phyloP scores from a whole-genome alignment of 495 filamentous ascomycete genomes.

The Penicillium antarcticum region DNA sequence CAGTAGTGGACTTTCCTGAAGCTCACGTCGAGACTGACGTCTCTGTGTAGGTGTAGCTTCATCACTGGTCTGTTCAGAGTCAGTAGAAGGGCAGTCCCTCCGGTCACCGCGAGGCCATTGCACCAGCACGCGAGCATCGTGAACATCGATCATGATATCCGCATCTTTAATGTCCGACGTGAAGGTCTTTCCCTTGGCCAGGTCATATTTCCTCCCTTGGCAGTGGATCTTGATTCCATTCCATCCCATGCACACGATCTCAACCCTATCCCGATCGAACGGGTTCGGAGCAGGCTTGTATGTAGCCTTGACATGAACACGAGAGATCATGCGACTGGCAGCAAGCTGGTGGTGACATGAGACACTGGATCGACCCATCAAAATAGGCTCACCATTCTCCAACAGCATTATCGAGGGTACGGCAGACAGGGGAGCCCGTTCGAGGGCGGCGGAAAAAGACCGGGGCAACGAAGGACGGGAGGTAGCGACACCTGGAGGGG shows the following conservation, averaged over 20 bases:
- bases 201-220: conserved; percentile 79
- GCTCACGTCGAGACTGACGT: conserved; percentile 22
- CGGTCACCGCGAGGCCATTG: conserved; percentile 72
- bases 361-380: conserved; percentile 89
- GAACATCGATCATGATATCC: conserved; percentile 94
- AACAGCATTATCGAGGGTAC: conserved; percentile 77
- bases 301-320: conserved; percentile 84
- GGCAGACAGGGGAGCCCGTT: conserved; percentile 78
- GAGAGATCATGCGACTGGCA: conserved; percentile 84
- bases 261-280: conserved; percentile 65
- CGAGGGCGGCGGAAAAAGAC: conserved; percentile 67
- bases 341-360: conserved; percentile 90
- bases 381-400: conserved; percentile 74
- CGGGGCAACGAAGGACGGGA: conserved; percentile 40
- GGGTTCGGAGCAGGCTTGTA: conserved; percentile 68
- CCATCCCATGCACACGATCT: conserved; percentile 90
- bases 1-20: conserved; percentile 62
- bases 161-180: conserved; percentile 83
- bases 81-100: conserved; percentile 58
- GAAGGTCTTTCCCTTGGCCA: conserved; percentile 86
- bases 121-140: conserved; percentile 84
- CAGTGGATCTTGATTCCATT: conserved; percentile 94
- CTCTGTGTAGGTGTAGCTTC: conserved; percentile 43
- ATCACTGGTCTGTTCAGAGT: conserved; percentile 69
- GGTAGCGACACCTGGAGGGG: conserved; percentile 53